Evolutionary conservation across 148 eudicot species (phyloP).

Genomic region (Diospyros lotus): DNA sequence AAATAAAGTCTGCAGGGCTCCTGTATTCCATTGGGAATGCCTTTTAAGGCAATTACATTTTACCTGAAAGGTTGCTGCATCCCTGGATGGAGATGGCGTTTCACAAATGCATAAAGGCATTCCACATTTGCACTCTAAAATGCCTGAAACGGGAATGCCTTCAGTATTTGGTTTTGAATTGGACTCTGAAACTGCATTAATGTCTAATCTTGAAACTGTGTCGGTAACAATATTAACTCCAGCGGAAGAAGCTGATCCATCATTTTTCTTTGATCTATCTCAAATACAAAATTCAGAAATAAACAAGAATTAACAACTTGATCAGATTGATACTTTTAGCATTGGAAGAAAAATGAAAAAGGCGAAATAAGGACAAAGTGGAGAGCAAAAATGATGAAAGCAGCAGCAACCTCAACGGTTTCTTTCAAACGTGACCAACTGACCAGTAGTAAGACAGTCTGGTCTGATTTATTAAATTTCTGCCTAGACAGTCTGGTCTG

Average conservation of each 20-base stretch:
- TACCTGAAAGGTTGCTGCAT: slow-evolving; percentile 47
- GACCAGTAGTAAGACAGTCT: too few relatives aligned
- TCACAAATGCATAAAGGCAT: slow-evolving; percentile 99
- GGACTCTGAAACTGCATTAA: slow-evolving; percentile 39
- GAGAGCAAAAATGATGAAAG: background rate
- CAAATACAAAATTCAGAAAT: slow-evolving; percentile 12
- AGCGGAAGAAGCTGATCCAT: slow-evolving; percentile 30
- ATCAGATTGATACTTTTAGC: background rate
- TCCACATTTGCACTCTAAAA: slow-evolving; percentile 86
- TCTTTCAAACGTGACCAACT: too few relatives aligned
- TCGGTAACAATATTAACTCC: slow-evolving; percentile 48
- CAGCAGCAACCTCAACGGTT: too few relatives aligned
- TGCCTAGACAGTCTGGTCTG: too few relatives aligned
- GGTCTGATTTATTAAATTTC: too few relatives aligned
- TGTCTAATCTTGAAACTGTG: slow-evolving; percentile 56
- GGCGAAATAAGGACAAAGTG: background rate
- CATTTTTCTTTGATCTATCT: slow-evolving; percentile 34
- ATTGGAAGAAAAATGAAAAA: background rate
- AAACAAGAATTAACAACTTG: background rate
- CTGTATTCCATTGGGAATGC: slow-evolving; percentile 6
- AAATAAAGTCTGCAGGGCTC: slow-evolving; percentile 12
- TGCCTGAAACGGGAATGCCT: slow-evolving; percentile 25
- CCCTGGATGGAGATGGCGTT: slow-evolving; percentile 47
- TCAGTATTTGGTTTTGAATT: slow-evolving; percentile 25
- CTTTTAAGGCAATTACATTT: slow-evolving; percentile 8